Percentiles rank a stretch among this genome's conserved stretches.
These are phyloP conservation scores for Serendipita sp. DNA, from an alignment of 768 basidiomycete genomes.

Conservation along the genomic window DNA sequence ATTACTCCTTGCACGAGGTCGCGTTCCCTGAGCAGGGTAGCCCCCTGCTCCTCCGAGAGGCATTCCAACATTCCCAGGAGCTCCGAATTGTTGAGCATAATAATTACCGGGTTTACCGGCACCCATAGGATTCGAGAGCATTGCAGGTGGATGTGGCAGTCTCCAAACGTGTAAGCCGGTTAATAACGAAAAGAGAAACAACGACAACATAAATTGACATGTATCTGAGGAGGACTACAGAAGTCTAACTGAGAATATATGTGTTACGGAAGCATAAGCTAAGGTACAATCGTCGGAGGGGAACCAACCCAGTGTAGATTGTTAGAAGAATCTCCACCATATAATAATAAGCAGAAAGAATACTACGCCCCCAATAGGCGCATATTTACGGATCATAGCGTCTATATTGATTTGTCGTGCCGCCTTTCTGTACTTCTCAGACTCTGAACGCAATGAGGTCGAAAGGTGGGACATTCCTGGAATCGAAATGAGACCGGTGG, in stretches of 20 bases:
- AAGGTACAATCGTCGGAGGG: neutral
- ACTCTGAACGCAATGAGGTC: conserved; percentile 84
- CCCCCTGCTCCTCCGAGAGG: neutral
- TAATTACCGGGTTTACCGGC: neutral
- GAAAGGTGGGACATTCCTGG: conserved; percentile 95
- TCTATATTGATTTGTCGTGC: conserved; percentile 88
- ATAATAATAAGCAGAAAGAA: conserved; percentile 49
- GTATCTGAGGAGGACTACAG: no score
- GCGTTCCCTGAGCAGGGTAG: neutral
- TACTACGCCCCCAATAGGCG: conserved; percentile 65
- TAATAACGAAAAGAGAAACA: no score
- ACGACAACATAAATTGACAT: no score
- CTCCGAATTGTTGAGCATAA: conserved; percentile 1
- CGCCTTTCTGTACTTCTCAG: conserved; percentile 92
- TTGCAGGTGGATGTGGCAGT: neutral
- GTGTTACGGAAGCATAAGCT: neutral
- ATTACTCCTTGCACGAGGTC: neutral
- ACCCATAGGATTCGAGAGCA: neutral
- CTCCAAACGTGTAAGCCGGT: no score
- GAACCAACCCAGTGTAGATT: neutral
- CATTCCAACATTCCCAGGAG: neutral
- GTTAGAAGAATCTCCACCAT: conserved; percentile 29
- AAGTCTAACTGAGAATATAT: neutral
- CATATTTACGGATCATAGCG: conserved; percentile 90
- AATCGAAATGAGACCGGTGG: neutral